Evolutionary conservation across 805 yeast genomes (phyloP).

Genomic region (Kockiozyma suomiensis): DNA sequence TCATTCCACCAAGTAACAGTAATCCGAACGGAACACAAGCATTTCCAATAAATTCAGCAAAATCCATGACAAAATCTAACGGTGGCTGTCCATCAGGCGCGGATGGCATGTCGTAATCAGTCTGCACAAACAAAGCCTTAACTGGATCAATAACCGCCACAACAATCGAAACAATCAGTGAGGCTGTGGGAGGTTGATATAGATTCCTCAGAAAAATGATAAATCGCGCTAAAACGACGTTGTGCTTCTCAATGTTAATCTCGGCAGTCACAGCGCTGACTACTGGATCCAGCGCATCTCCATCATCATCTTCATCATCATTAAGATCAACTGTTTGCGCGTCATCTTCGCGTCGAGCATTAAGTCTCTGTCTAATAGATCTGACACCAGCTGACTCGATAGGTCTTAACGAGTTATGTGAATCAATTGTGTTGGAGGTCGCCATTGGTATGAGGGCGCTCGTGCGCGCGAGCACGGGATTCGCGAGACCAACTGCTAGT

Average conservation of each 20-base stretch:
- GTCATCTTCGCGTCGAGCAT: not conserved
- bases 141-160: conserved; percentile 88
- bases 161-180: conserved; percentile 65
- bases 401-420: not conserved
- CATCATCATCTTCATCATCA: conserved; percentile 20
- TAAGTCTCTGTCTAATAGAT: conserved; percentile 18
- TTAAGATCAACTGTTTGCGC: not conserved
- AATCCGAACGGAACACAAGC: conserved; percentile 91
- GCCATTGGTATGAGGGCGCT: not conserved
- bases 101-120: conserved; percentile 53
- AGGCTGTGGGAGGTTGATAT: conserved; percentile 68
- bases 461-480: not conserved
- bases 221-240: conserved; percentile 14
- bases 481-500: not conserved
- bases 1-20: conserved; percentile 80
- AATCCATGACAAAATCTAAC: conserved; percentile 80
- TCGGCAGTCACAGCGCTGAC: conserved; percentile 29
- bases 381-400: conserved; percentile 23
- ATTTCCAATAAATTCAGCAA: conserved; percentile 73
- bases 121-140: conserved; percentile 62
- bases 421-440: not conserved
- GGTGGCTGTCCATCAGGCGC: conserved; percentile 91
- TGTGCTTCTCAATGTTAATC: conserved; percentile 5
- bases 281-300: conserved; percentile 33
- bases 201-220: conserved; percentile 51